These are phyloP conservation scores for Symbiodinium natans DNA, from an alignment of 73 alveolate species.

Conservation along the genomic window DNA sequence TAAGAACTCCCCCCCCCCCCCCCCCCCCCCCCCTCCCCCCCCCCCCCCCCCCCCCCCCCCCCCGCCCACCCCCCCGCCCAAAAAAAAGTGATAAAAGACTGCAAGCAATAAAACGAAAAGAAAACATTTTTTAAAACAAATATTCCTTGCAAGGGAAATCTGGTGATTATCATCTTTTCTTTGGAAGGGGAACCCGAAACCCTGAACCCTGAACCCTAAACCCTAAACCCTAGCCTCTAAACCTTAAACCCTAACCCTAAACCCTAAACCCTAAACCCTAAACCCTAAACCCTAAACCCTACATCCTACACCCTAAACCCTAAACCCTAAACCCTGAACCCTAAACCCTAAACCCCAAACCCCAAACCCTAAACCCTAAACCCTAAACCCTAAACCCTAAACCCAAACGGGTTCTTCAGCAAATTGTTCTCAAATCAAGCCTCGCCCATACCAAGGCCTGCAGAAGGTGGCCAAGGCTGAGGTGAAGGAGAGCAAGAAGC, in stretches of 20 bases:
- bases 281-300: no score
- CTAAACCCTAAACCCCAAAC: background rate
- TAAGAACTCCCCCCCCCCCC: no score
- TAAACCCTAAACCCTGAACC: background rate
- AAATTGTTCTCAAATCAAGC: background rate
- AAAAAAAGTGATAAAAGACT: no score
- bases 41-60: no score
- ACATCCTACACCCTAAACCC: background rate
- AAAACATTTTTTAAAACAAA: no score
- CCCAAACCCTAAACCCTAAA: background rate
- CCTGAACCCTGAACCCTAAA: no score
- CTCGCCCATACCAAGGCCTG: background rate
- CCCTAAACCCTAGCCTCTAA: background rate
- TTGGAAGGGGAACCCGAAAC: no score
- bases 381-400: background rate
- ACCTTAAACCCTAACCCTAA: background rate
- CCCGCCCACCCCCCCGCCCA: no score
- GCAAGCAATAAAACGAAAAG: no score
- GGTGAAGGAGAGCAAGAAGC: slow-evolving; percentile 33
- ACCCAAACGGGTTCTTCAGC: background rate
- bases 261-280: background rate
- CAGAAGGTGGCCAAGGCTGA: background rate
- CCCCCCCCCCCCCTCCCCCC: no score
- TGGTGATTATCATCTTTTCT: no score
- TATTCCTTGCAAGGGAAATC: no score